Percentiles rank a stretch among this genome's conserved stretches.
These are phyloP conservation scores for Beauveria brongniartii DNA, from an alignment of 2,329 filamentous ascomycete genomes.

Conservation along the genomic window DNA sequence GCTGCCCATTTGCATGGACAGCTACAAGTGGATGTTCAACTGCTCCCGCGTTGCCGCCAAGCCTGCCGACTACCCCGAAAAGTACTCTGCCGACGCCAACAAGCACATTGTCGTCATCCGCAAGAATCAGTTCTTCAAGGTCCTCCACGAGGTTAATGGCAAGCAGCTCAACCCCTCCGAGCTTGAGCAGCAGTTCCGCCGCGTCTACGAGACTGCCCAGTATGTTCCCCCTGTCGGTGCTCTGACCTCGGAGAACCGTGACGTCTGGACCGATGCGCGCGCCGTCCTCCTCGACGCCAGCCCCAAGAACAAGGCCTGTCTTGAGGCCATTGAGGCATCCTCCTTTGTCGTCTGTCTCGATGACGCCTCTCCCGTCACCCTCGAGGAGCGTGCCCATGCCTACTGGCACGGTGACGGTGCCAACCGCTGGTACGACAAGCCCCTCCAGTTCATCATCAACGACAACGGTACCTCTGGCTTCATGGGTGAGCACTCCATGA, in stretches of 20 bases:
- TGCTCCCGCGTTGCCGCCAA: conserved; percentile 75
- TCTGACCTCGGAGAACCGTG: conserved; percentile 86
- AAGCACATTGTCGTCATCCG: conserved; percentile 84
- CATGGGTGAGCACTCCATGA: conserved; percentile 99
- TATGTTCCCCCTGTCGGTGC: conserved; percentile 68
- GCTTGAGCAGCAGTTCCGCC: conserved; percentile 81
- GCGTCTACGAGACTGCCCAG: conserved; percentile 70
- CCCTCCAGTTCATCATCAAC: conserved; percentile 94
- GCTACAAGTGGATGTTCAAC: conserved; percentile 99
- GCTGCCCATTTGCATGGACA: conserved; percentile 95
- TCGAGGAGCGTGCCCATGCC: conserved; percentile 88
- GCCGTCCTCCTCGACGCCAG: conserved; percentile 67
- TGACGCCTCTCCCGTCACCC: conserved; percentile 80
- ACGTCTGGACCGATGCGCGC: conserved; percentile 83
- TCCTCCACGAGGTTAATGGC: conserved; percentile 71
- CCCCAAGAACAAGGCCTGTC: conserved; percentile 65
- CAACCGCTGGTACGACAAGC: conserved; percentile 98
- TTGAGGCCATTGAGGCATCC: conserved; percentile 78
- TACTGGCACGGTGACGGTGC: conserved; percentile 98
- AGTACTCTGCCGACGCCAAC: conserved; percentile 66
- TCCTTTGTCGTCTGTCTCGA: conserved; percentile 92
- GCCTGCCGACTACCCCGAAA: conserved; percentile 73
- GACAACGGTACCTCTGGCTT: conserved; percentile 97
- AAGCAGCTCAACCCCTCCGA: conserved; percentile 82
- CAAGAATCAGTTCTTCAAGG: conserved; percentile 97